phyloP scores from a whole-genome alignment of 1,139 yeast genomes.

The Magnusiomyces tetraspermus region DNA sequence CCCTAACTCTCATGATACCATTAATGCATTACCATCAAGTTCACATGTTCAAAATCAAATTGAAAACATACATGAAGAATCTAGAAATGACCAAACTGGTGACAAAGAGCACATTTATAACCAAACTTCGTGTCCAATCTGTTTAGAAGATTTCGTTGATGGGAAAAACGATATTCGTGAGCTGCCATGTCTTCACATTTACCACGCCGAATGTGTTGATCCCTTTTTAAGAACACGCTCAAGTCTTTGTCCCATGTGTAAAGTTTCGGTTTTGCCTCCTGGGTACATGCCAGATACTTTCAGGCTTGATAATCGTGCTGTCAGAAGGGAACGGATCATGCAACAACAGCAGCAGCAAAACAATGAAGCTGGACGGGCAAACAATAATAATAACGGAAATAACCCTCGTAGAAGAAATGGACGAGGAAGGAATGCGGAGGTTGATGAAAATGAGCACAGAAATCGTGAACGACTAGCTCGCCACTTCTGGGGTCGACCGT shows the following conservation, averaged over 20 bases:
- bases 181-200: slow-evolving; percentile 25
- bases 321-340: slow-evolving; percentile 23
- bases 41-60: not conserved
- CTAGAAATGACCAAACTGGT: not conserved
- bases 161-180: slow-evolving; percentile 21
- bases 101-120: slow-evolving; percentile 1
- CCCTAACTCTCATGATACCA: too few relatives aligned
- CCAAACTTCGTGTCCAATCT: slow-evolving; percentile 22
- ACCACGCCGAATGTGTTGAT: slow-evolving; percentile 24
- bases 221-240: slow-evolving; percentile 22
- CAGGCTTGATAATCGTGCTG: slow-evolving; percentile 22
- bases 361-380: not conserved
- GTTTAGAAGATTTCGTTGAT: slow-evolving; percentile 24
- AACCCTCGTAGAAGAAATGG: not conserved
- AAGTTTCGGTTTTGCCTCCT: slow-evolving; percentile 21
- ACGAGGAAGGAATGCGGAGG: not conserved
- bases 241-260: slow-evolving; percentile 25
- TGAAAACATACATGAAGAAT: not conserved
- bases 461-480: not conserved
- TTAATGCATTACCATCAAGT: not conserved
- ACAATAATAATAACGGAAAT: not conserved
- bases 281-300: slow-evolving; percentile 23
- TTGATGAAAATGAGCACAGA: slow-evolving; percentile 1
- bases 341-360: slow-evolving; percentile 15
- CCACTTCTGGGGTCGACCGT: not conserved